Base-by-base conservation (phyloP, 768 basidiomycete genomes). In the Kwoniella europaea region DNA sequence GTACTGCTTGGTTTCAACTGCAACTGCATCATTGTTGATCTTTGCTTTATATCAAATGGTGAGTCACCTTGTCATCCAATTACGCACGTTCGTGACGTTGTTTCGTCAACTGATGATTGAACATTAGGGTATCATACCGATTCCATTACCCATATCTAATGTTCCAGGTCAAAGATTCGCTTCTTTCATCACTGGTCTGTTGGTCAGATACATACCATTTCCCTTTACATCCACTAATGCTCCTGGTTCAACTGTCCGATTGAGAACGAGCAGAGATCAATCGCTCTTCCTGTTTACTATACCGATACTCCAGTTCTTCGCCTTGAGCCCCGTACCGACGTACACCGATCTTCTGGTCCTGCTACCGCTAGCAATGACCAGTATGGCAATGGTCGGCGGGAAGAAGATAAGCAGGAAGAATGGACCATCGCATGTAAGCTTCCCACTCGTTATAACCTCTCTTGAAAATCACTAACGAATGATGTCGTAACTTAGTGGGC, bases 291-390 rank as follows among this genome's bases (percentile, higher is more conserved):
- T 78, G 18, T 10, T 61, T 6, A 71, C 73, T 15, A 72, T 76
- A 3, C 60, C 72, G 24, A 68, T 71, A n/a, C 50, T 80, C 16
- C 77, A 78, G 57, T 74, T 76, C 63, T 78, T 80, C 67, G 77
- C 79, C 22, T 54, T 80, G 2, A 76, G 66, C 53, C 79, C 77
- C 5, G 20, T 44, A 27, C 79, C 79, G 2, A 54, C 71, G 0
- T 22, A 52, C 4, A 27, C 73, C 43, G 79, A 80, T 63, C 42
- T 72, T 1, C 52, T 80, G 13, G 67, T 77, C 1, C 27, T 78
- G 18, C 46, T 76, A 10, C 79, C 79, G 1, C 53, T 80, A 16
- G 63, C 67, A n/a, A 7, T 76, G 22, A 44, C 54, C 29, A 69
- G 65, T 42, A 50, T 71, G 20, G 57, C 63, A 9, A 41, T 59